phyloP scores from a whole-genome alignment of 345 rosid species.

The Syzygium jambos region DNA sequence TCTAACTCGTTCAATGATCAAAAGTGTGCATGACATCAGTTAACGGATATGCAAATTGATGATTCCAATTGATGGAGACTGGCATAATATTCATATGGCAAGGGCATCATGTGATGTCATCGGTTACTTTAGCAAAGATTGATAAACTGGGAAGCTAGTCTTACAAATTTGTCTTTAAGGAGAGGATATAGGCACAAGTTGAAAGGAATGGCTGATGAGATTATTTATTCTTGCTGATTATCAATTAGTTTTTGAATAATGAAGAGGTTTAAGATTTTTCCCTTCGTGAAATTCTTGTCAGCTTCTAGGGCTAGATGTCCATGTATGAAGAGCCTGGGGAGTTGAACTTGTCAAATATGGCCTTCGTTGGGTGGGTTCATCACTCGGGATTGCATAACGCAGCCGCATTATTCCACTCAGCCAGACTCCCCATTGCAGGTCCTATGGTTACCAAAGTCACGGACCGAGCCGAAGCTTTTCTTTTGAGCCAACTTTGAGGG shows the following conservation, averaged over 20 bases:
- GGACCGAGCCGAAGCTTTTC: not conserved
- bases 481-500: not conserved
- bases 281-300: not conserved
- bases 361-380: not conserved
- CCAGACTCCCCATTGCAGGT: not conserved
- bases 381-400: not conserved
- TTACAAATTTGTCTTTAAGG: not conserved
- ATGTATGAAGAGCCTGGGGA: not conserved
- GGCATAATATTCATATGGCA: not conserved
- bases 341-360: no score
- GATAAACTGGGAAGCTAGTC: not conserved
- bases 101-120: not conserved
- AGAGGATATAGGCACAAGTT: not conserved
- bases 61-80: not conserved
- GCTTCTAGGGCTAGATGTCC: not conserved
- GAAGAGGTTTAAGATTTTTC: not conserved
- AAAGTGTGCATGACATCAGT: not conserved
- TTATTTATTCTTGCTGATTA: not conserved
- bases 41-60: not conserved
- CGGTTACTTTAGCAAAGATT: not conserved
- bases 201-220: not conserved
- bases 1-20: not conserved
- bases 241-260: not conserved
- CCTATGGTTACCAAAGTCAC: not conserved
- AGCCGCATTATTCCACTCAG: not conserved